Evolutionary conservation across 306 rosid species (phyloP).

Genomic region (Quillaja saponaria): DNA sequence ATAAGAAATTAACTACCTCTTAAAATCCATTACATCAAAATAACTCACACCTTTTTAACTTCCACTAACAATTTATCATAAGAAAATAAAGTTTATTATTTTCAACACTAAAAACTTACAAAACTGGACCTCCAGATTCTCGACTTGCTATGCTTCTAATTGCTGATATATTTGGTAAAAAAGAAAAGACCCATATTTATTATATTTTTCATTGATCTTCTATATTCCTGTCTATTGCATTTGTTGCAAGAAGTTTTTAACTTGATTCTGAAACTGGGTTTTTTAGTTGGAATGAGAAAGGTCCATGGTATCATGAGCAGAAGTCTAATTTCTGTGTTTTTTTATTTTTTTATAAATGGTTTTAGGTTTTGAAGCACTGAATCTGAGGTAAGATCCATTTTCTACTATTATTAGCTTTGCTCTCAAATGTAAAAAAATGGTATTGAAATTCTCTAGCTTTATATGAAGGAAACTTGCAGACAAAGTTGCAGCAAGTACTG

Average conservation of each 20-base stretch:
- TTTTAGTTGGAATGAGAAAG: not conserved
- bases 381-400: conserved; percentile 43
- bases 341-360: conserved; percentile 12
- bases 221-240: not conserved
- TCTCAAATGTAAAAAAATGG: not conserved
- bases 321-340: no score
- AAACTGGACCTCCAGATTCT: conserved; percentile 47
- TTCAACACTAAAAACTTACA: conserved; percentile 30
- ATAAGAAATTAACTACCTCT: no score
- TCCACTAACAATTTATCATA: no score
- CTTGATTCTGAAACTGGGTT: not conserved
- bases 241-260: not conserved
- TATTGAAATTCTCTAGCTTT: conserved; percentile 21
- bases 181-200: conserved; percentile 3
- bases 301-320: no score
- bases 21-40: no score
- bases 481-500: conserved; percentile 51
- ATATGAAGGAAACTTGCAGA: conserved; percentile 59
- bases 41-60: no score
- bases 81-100: no score
- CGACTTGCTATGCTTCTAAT: conserved; percentile 48
- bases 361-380: conserved; percentile 68
- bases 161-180: conserved; percentile 55
- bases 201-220: not conserved
- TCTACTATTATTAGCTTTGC: not conserved